Evolutionary conservation across 2,329 filamentous ascomycete species (phyloP).

Genomic region (Cercospora berteroae): DNA sequence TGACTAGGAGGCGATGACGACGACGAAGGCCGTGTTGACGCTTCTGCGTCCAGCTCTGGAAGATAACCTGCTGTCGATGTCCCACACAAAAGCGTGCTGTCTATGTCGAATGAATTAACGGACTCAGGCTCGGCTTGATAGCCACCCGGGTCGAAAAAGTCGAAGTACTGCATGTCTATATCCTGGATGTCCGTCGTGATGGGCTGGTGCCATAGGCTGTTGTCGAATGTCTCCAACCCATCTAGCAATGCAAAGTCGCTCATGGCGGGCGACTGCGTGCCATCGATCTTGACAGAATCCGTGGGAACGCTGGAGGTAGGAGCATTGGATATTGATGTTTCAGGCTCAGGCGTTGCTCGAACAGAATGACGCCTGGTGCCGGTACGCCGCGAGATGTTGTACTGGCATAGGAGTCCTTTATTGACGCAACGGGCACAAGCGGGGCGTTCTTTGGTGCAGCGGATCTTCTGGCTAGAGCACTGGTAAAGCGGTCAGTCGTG

Average conservation of each 20-base stretch:
- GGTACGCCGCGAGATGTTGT: conserved; percentile 13
- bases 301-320: neutral
- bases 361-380: conserved; percentile 2
- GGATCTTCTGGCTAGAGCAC: conserved; percentile 13
- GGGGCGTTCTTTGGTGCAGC: conserved; percentile 13
- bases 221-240: neutral
- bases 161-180: neutral
- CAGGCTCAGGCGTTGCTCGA: conserved; percentile 5
- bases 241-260: neutral
- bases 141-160: neutral
- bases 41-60: neutral
- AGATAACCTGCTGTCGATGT: neutral
- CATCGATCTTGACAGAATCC: neutral
- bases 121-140: neutral
- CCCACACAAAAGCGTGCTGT: neutral
- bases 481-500: neutral
- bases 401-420: conserved; percentile 7
- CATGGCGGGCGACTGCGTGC: neutral
- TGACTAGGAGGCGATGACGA: neutral
- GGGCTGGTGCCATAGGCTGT: neutral
- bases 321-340: neutral
- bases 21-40: neutral
- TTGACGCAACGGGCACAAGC: conserved; percentile 9
- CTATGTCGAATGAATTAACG: neutral
- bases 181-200: neutral